Evolutionary conservation across 192 early-diverging fungal species (phyloP), one percentile per base, ranked within the genome.

Genomic region (Entomortierella chlamydospora): DNA sequence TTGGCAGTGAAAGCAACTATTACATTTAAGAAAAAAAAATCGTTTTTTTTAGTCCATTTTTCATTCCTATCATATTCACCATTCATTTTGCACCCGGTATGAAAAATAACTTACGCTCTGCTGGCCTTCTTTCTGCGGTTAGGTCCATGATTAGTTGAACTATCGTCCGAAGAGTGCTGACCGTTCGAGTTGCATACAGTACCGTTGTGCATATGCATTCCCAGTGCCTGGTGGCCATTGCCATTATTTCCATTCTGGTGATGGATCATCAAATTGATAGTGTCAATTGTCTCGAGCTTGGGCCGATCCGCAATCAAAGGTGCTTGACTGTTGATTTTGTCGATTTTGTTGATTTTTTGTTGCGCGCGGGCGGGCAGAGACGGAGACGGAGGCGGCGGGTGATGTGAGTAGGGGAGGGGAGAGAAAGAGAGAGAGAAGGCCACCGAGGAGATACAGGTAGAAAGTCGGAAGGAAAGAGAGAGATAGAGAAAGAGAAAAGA

Each of bases 1-100:
- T 79, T 93, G 92, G 71, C 92, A 93, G 70, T 92, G 90, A 50
- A 84, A 88, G 76, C 92, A 93, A 70, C 74, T 78, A 70, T 4
- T 26, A n/a, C 11, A 3, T 20, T 20, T 25, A 66, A 54, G 26
- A 59, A 25, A 37, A 47, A 41, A 31, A 33, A 22, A 33, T 11
- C 37, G 20, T 20, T 5, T 1, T 3, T 33, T 26, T 55, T 66
- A 49, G 55, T 30, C 53, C 29, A 15, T 30, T 2, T 12, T 29
- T n/a, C n/a, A n/a, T n/a, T n/a, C n/a, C n/a, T n/a, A n/a, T n/a
- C n/a, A n/a, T n/a, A n/a, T n/a, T n/a, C n/a, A n/a, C n/a, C 39
- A 13, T 41, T 13, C 39, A 41, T 9, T 45, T 15, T 28, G 11
- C 20, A 47, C 1, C 51, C 49, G 20, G 33, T 6, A 15, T 37